phyloP scores from a whole-genome alignment of 129 eudicot species.

The Rutidosis leptorrhynchoides region DNA sequence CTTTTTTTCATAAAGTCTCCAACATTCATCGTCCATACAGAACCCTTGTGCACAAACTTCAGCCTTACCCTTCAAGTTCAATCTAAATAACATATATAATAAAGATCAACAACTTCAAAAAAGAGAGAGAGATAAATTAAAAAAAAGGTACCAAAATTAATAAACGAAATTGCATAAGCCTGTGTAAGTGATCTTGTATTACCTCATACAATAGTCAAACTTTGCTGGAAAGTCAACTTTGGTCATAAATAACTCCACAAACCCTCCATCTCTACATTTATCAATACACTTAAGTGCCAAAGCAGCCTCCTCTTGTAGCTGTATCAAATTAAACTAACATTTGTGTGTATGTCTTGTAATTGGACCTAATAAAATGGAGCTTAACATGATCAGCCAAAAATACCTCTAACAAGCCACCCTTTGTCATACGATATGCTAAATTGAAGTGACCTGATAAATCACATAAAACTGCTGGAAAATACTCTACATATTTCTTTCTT shows the following conservation, averaged over 20 bases:
- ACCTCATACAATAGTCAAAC: conserved; percentile 87
- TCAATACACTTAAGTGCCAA: conserved; percentile 55
- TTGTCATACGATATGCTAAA: conserved; percentile 70
- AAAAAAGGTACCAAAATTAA: no score
- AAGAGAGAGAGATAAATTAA: background rate
- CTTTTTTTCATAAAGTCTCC: conserved; percentile 84
- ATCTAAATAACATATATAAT: conserved; percentile 35
- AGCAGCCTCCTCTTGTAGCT: conserved; percentile 87
- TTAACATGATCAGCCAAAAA: conserved; percentile 9
- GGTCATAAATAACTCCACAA: conserved; percentile 81
- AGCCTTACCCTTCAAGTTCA: conserved; percentile 66
- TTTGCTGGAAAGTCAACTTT: conserved; percentile 75
- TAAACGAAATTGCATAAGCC: background rate
- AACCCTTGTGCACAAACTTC: conserved; percentile 55
- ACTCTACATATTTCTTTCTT: conserved; percentile 41
- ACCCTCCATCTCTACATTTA: conserved; percentile 74
- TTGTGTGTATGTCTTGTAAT: background rate
- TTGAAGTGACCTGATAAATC: conserved; percentile 65
- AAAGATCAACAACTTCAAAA: conserved; percentile 14
- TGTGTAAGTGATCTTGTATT: conserved; percentile 20
- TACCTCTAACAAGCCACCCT: conserved; percentile 74
- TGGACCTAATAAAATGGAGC: conserved; percentile 4
- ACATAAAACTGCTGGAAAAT: conserved; percentile 69
- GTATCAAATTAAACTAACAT: conserved; percentile 4
- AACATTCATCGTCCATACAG: conserved; percentile 81